phyloP scores from a whole-genome alignment of 1,284 basidiomycete genomes.

The Golubevia pallescens region DNA sequence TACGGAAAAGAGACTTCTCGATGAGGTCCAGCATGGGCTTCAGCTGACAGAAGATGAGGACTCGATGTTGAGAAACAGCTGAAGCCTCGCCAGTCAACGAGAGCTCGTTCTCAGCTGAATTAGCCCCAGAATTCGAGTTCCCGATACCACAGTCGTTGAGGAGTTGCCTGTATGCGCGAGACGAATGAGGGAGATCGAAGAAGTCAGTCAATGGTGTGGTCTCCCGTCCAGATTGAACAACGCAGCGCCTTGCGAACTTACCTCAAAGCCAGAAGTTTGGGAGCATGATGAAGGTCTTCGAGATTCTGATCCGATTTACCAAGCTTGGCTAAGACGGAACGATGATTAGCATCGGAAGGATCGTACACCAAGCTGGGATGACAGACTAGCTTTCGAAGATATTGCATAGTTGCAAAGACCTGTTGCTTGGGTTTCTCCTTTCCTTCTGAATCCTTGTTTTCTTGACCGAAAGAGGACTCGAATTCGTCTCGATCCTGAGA shows the following conservation, averaged over 20 bases:
- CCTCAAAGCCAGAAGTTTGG: too few relatives aligned
- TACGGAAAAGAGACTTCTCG: conserved; percentile 87
- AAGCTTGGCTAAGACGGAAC: conserved; percentile 72
- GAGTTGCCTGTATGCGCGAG: too few relatives aligned
- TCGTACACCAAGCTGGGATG: conserved; percentile 74
- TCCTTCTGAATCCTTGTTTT: conserved; percentile 68
- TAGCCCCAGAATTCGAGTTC: not conserved
- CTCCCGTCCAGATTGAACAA: too few relatives aligned
- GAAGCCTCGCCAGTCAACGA: conserved; percentile 24
- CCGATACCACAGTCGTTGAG: conserved; percentile 49
- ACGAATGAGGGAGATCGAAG: too few relatives aligned
- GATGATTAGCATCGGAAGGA: conserved; percentile 65
- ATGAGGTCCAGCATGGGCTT: conserved; percentile 99
- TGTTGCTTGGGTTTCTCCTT: conserved; percentile 70
- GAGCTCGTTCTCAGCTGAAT: not conserved
- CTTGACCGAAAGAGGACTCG: conserved; percentile 26
- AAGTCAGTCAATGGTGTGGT: too few relatives aligned
- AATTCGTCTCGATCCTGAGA: conserved; percentile 72
- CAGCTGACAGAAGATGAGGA: conserved; percentile 98
- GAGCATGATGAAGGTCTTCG: too few relatives aligned
- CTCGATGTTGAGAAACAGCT: conserved; percentile 87
- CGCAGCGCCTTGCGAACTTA: too few relatives aligned
- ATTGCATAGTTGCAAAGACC: conserved; percentile 75
- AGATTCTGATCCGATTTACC: conserved; percentile 21
- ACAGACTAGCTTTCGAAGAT: conserved; percentile 95